Conservation (phyloP, 148 eudicot genomes). For the Arbutus unedo region DNA sequence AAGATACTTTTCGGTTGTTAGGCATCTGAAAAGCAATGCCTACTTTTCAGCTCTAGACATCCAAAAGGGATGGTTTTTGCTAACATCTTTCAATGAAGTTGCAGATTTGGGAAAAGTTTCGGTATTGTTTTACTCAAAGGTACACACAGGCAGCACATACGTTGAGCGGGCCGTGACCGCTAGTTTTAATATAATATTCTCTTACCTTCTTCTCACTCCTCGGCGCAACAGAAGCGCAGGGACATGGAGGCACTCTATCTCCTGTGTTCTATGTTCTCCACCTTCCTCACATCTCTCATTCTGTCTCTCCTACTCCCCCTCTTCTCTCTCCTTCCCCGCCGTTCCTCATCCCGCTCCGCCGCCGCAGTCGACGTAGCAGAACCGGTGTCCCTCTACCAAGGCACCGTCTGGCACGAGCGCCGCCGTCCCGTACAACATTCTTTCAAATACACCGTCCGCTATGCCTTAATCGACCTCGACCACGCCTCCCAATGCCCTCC, state of each 20-base stretch:
- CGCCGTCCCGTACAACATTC: slow-evolving; percentile 81
- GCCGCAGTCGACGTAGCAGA: neutral
- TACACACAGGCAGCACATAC: too few relatives aligned
- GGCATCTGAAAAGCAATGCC: too few relatives aligned
- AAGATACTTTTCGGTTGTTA: too few relatives aligned
- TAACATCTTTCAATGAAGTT: too few relatives aligned
- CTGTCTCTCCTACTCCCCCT: slow-evolving; percentile 50
- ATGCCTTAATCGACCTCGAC: slow-evolving; percentile 78
- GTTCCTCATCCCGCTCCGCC: neutral
- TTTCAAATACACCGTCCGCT: slow-evolving; percentile 67
- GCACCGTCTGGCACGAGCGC: slow-evolving; percentile 88
- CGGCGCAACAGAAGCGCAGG: neutral
- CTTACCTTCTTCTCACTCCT: too few relatives aligned
- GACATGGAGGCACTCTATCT: slow-evolving; percentile 8
- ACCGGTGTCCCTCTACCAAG: slow-evolving; percentile 42
- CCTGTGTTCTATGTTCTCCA: neutral
- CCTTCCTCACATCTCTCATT: slow-evolving; percentile 24
- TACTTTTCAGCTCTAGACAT: too few relatives aligned
- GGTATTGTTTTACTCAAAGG: too few relatives aligned
- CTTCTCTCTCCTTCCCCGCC: slow-evolving; percentile 16
- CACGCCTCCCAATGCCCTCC: slow-evolving; percentile 31
- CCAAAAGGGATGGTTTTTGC: too few relatives aligned
- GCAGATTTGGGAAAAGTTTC: too few relatives aligned
- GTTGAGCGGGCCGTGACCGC: too few relatives aligned
- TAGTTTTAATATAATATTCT: too few relatives aligned